Evolutionary conservation across 2,329 filamentous ascomycete genomes (phyloP).

Genomic region (Ophiocordyceps robertsii): DNA sequence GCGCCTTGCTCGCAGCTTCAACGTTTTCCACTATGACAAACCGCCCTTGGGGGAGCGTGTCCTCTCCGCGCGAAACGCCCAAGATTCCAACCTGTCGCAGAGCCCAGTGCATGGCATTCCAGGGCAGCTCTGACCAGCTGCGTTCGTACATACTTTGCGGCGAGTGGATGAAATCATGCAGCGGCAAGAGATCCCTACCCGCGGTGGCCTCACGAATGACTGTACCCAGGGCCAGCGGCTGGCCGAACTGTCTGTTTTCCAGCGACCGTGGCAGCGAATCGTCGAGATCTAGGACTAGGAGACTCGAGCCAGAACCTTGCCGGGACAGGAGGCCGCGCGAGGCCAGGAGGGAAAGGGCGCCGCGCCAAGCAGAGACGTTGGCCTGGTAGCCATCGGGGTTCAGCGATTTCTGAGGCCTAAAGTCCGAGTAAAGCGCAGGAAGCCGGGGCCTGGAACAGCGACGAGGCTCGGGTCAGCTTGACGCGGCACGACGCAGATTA

Average conservation of each 20-base stretch:
- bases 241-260: constrained; percentile 64
- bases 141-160: constrained; percentile 59
- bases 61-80: constrained; percentile 30
- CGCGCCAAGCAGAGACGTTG: constrained; percentile 68
- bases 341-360: constrained; percentile 56
- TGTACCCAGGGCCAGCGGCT: constrained; percentile 65
- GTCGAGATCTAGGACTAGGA: constrained; percentile 39
- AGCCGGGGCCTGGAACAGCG: constrained; percentile 51
- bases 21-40: constrained; percentile 54
- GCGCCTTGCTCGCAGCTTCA: constrained; percentile 42
- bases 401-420: constrained; percentile 55
- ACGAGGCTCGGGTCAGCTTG: not conserved
- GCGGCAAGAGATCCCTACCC: constrained; percentile 54
- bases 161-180: constrained; percentile 52
- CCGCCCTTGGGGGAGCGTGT: constrained; percentile 44
- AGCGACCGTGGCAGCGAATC: constrained; percentile 57
- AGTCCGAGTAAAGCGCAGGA: constrained; percentile 81
- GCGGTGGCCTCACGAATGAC: constrained; percentile 65
- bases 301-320: constrained; percentile 25
- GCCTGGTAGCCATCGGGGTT: constrained; percentile 79
- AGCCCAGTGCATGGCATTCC: constrained; percentile 63
- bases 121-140: constrained; percentile 56
- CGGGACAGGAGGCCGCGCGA: constrained; percentile 41
- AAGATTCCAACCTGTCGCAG: constrained; percentile 54
- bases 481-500: not conserved